Evolutionary conservation across 495 filamentous ascomycete genomes (phyloP), one percentile per base, ranked within the genome.

Genomic region (Friedmanniomyces endolithicus): DNA sequence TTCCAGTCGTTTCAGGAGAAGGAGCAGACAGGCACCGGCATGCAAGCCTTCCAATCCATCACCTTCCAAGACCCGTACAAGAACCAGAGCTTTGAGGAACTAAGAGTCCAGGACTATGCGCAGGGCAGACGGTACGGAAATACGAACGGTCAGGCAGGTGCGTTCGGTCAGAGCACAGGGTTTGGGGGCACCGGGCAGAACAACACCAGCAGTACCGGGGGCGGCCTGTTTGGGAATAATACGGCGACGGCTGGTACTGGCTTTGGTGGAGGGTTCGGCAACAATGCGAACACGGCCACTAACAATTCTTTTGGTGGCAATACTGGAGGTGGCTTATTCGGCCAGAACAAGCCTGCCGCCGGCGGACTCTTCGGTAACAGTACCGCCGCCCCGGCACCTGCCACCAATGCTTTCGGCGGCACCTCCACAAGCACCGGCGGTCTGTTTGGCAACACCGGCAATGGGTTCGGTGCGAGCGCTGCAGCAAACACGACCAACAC

Each of bases 61-160:
- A 78, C 80, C 14, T 94, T 95, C 61, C 84, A 85, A 76, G 82
- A 81, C 45, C 80, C 87, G 0, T 97, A 95, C 70, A 80, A 78
- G 65, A 89, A 88, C 57, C 95, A 80, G 69, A 95, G 88, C 4
- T 80, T 86, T 34, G 92, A 98, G 67, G 92, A 98, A 68, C 70
- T 98, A 44, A 80, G 92, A 64, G 68, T 94, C 52, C 87, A 78
- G 33, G 92, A 98, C 70, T 98, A 97, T 69, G 78, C 81, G 51
- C 82, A 87, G 72, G 92, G 92, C 23, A 79, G 92, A 53, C 80
- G 83, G 34, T 85, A 74, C 60, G 92, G 88, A 8, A 90, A 87
- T 60, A 75, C 78, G 20, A 86, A 85, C 53, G 87, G 87, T 48
- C 84, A 87, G 64, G 78, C 84, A 40, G 88, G 87, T 31, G 86